Conservation (phyloP, 805 yeast genomes). For the Jamesozyma gamospora region DNA sequence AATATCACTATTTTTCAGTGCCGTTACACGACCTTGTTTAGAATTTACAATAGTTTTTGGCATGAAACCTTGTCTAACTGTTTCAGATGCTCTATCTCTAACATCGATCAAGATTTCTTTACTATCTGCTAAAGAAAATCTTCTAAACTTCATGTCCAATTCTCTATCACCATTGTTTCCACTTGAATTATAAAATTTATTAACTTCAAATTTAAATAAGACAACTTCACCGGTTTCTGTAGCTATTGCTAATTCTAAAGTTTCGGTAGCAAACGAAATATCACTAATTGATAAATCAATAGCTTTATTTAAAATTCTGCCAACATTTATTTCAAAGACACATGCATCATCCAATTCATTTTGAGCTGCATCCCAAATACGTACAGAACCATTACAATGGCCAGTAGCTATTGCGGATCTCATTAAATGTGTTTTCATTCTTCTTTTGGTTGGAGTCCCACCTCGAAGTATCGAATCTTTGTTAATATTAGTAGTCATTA, state of each 20-base stretch:
- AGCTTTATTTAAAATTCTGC: slow-evolving; percentile 38
- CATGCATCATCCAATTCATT: slow-evolving; percentile 55
- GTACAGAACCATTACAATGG: slow-evolving; percentile 72
- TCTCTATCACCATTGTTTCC: slow-evolving; percentile 7
- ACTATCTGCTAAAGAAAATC: slow-evolving; percentile 15
- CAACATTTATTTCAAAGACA: slow-evolving; percentile 50
- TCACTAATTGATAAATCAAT: slow-evolving; percentile 39
- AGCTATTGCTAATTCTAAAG: slow-evolving; percentile 66
- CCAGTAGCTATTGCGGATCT: slow-evolving; percentile 70
- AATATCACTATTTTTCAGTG: slow-evolving; percentile 57
- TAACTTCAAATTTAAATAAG: slow-evolving; percentile 58
- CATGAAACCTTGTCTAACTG: slow-evolving; percentile 48
- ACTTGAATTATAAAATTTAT: slow-evolving; percentile 34
- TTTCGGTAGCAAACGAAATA: slow-evolving; percentile 69
- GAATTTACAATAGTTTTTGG: slow-evolving; percentile 43
- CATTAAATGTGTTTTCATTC: slow-evolving; percentile 38
- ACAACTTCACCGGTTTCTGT: slow-evolving; percentile 63
- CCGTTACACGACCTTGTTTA: slow-evolving; percentile 42
- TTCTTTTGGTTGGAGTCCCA: slow-evolving; percentile 52
- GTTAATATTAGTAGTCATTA: slow-evolving; percentile 35
- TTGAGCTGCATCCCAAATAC: slow-evolving; percentile 76
- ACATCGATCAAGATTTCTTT: slow-evolving; percentile 36
- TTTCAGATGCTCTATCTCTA: slow-evolving; percentile 41
- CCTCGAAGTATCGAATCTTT: slow-evolving; percentile 53
- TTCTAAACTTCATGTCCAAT: slow-evolving; percentile 19